Conservation (phyloP, 306 rosid species). For the Rosa chinensis region DNA sequence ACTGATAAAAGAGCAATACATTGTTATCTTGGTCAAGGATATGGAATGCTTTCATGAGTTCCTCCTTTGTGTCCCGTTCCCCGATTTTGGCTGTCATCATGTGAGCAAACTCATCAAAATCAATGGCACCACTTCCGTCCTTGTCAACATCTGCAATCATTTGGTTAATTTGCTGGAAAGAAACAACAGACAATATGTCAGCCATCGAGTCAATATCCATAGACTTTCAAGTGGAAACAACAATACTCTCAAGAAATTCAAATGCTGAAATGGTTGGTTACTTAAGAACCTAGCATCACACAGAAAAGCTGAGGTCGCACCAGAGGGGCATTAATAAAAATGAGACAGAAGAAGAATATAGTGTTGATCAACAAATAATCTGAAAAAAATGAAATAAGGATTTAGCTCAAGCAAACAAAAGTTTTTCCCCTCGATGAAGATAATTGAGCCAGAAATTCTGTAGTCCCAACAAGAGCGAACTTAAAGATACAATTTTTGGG, state of each 20-base stretch:
- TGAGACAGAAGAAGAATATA: not conserved
- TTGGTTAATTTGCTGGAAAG: slow-evolving; percentile 80
- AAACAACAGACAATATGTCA: slow-evolving; percentile 31
- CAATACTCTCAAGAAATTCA: not conserved
- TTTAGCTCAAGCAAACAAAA: not conserved
- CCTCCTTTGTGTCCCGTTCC: slow-evolving; percentile 93
- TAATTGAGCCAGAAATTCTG: not conserved
- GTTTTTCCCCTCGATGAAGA: not conserved
- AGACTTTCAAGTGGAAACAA: not conserved
- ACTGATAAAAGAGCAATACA: slow-evolving; percentile 39
- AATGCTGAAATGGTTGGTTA: not conserved
- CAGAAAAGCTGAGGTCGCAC: not conserved
- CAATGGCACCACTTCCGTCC: slow-evolving; percentile 98
- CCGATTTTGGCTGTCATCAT: slow-evolving; percentile 99
- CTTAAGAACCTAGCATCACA: not conserved
- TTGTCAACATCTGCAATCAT: slow-evolving; percentile 98
- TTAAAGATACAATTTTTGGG: not conserved
- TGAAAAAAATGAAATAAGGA: not conserved
- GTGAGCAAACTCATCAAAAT: slow-evolving; percentile 83
- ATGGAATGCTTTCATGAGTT: slow-evolving; percentile 90
- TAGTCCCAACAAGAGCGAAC: not conserved
- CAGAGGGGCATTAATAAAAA: not conserved
- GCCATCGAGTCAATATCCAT: slow-evolving; percentile 20
- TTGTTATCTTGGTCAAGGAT: slow-evolving; percentile 75
- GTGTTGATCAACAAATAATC: not conserved